A percentile compares a stretch with the other conserved stretches of the same genome.
phyloP scores from a whole-genome alignment of 139 green algal genomes.

The Picochlorum sp. region DNA sequence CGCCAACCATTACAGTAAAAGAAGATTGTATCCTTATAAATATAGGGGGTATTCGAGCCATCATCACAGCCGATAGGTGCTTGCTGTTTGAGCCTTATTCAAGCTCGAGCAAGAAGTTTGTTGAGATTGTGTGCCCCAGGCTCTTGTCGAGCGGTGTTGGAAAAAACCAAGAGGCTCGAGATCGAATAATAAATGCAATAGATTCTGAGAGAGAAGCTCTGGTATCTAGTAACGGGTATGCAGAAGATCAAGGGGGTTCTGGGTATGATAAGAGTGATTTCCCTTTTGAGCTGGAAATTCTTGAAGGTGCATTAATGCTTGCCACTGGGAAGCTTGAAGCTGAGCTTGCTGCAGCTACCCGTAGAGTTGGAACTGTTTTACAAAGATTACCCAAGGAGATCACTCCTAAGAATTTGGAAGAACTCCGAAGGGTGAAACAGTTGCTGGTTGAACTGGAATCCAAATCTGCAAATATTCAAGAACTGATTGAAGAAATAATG shows the following conservation, averaged over 20 bases:
- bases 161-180: slow-evolving; percentile 9
- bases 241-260: not conserved
- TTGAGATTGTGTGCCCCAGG: slow-evolving; percentile 59
- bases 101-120: slow-evolving; percentile 51
- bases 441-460: slow-evolving; percentile 77
- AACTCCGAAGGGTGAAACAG: slow-evolving; percentile 81
- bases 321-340: slow-evolving; percentile 72
- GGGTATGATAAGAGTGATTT: not conserved
- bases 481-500: slow-evolving; percentile 84
- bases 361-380: slow-evolving; percentile 52
- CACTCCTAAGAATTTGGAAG: slow-evolving; percentile 85
- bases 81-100: slow-evolving; percentile 76
- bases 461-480: slow-evolving; percentile 62
- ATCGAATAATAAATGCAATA: not conserved
- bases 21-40: slow-evolving; percentile 82
- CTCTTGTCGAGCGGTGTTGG: slow-evolving; percentile 14
- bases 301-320: slow-evolving; percentile 82
- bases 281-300: slow-evolving; percentile 89
- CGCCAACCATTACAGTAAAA: slow-evolving; percentile 70
- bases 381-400: slow-evolving; percentile 74
- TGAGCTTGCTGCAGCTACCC: slow-evolving; percentile 57
- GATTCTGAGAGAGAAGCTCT: not conserved
- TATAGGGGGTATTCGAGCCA: slow-evolving; percentile 48
- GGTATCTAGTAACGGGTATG: not conserved
- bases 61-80: slow-evolving; percentile 69